Evolutionary conservation across 2,329 filamentous ascomycete genomes (phyloP), one percentile per base, ranked within the genome.

Genomic region (Elsinoe perseae): DNA sequence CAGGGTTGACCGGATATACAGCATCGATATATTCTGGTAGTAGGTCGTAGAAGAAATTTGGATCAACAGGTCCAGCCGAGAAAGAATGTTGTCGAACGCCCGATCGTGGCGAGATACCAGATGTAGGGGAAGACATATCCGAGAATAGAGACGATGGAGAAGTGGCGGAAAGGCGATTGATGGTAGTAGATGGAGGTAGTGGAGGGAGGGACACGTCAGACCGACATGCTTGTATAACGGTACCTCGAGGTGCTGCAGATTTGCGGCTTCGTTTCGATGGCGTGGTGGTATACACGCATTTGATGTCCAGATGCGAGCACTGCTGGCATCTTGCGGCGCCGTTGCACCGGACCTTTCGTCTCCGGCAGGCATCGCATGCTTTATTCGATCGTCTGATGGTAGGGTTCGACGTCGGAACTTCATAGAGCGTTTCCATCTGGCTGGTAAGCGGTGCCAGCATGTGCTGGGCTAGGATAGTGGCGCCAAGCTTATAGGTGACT

Each of bases 1-100:
- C 69, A 4, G 75, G 75, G 42, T 74, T 72, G 38, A 77, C 71
- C 1, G 75, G 75, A 60, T 76, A 78, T 14, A 77, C 73, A 16
- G 69, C 69, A 25, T 66, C 62, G 60, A 72, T 66, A 56, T 76
- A 77, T 46, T 75, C 70, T 14, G 73, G 70, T 27, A 77, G 63
- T 7, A 77, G 66, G n/a, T 70, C 67, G 28, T 71, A 60, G 55
- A 77, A 75, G 65, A 73, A 73, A 2, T 60, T 46, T 55, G 57
- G 63, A 65, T 61, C 63, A 60, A 28, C 55, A 54, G 50, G 59
- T 57, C 58, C 36, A 8, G 42, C 36, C 23, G 54, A 59, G 42
- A 56, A 59, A 7, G 54, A 36, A 28, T 46, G 54, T 34, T 25
- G 54, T 40, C 32, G n/a, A n/a, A n/a, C 23, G 4, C 42, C 36